These are phyloP conservation scores for Fusarium algeriense DNA, from an alignment of 2,329 filamentous ascomycete genomes.

Conservation along the genomic window DNA sequence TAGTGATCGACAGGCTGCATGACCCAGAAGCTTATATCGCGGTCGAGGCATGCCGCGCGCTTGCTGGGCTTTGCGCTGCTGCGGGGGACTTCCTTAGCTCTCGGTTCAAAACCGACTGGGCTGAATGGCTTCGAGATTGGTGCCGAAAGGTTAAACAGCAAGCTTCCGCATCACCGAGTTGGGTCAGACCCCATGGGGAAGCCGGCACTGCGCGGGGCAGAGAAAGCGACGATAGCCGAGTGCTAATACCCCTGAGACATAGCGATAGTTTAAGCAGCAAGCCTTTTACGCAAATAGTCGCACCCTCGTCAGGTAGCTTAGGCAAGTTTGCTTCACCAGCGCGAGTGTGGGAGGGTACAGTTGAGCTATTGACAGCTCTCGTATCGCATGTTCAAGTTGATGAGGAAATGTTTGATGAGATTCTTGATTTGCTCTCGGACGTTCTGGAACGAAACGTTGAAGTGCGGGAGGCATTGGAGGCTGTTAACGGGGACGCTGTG, in stretches of 20 bases:
- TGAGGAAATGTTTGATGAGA: constrained; percentile 78
- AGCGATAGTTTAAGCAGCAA: constrained; percentile 41
- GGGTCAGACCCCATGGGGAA: constrained; percentile 35
- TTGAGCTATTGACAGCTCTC: constrained; percentile 70
- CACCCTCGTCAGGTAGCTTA: constrained; percentile 54
- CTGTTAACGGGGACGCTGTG: constrained; percentile 78
- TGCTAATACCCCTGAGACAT: constrained; percentile 52
- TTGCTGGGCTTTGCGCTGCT: constrained; percentile 75
- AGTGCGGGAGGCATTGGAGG: constrained; percentile 70
- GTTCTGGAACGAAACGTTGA: constrained; percentile 59
- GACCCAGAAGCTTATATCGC: constrained; percentile 77
- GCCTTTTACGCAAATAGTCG: constrained; percentile 10
- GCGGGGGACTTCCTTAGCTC: constrained; percentile 86
- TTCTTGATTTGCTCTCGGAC: constrained; percentile 71
- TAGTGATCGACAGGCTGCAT: constrained; percentile 75
- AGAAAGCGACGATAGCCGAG: constrained; percentile 39
- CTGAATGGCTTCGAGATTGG: constrained; percentile 64
- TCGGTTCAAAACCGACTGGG: constrained; percentile 81
- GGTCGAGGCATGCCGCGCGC: constrained; percentile 75
- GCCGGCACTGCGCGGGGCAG: constrained; percentile 30
- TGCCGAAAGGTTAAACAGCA: constrained; percentile 59
- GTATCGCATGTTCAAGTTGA: constrained; percentile 73
- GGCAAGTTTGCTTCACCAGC: constrained; percentile 71
- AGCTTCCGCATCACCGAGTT: constrained; percentile 45
- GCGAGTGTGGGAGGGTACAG: constrained; percentile 73